A percentile compares a stretch with the other conserved stretches of the same genome.
Evolutionary conservation across 164 flowering plant species (phyloP).

Genomic region (Macadamia tetraphylla): DNA sequence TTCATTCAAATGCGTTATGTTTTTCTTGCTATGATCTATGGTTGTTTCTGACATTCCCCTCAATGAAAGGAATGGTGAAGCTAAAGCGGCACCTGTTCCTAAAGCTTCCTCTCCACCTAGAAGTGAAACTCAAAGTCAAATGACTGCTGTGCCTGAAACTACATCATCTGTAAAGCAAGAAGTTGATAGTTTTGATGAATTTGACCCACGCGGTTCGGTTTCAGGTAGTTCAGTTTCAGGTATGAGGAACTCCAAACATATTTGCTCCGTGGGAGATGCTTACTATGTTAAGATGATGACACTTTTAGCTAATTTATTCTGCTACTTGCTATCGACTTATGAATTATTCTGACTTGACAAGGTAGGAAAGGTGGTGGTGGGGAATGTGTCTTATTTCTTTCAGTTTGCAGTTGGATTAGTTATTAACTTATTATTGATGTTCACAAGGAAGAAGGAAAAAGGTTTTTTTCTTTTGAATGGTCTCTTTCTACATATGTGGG

Average conservation of each 20-base stretch:
- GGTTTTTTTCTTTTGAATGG: too few species aligned
- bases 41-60: constrained; percentile 12
- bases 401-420: too few species aligned
- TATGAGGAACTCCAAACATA: constrained; percentile 13
- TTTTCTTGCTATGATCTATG: constrained; percentile 1
- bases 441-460: too few species aligned
- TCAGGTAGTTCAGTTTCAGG: constrained; percentile 64
- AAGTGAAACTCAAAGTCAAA: constrained; percentile 27
- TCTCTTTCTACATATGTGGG: too few species aligned
- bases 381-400: too few species aligned
- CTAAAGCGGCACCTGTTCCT: constrained; percentile 40
- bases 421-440: too few species aligned
- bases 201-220: constrained; percentile 79
- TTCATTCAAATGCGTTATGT: background rate
- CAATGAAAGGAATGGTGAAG: constrained; percentile 51
- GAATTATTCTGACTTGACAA: too few species aligned
- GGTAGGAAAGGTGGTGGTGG: too few species aligned
- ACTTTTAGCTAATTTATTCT: too few species aligned
- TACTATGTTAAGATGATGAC: too few species aligned
- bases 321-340: too few species aligned
- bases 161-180: constrained; percentile 36
- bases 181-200: constrained; percentile 62
- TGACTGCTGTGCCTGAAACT: constrained; percentile 21
- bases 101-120: constrained; percentile 47
- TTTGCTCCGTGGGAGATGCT: background rate